Percentiles rank a stretch among this genome's conserved stretches.
phyloP scores from a whole-genome alignment of 83 land plant genomes.

The Picea mariana region DNA sequence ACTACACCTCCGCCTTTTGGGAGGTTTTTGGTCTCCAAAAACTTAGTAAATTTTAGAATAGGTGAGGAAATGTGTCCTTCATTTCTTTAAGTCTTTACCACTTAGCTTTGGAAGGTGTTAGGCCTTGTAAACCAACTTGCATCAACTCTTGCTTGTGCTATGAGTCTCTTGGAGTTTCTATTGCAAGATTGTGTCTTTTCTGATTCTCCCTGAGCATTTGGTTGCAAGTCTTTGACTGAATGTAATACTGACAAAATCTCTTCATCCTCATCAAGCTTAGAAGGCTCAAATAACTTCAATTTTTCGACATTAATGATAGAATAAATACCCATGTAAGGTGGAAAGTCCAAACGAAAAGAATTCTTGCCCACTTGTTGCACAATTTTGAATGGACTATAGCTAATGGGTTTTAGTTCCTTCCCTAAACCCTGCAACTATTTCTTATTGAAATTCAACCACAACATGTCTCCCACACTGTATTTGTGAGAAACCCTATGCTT shows the following conservation, averaged over 20 bases:
- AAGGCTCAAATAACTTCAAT: not conserved
- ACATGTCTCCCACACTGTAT: too few species aligned
- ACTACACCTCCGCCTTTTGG: too few species aligned
- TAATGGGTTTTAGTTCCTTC: not conserved
- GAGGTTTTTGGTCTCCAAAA: not conserved
- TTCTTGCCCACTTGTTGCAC: not conserved
- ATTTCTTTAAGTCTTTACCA: not conserved
- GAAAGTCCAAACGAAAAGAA: not conserved
- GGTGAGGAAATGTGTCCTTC: not conserved
- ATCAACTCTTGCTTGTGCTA: not conserved
- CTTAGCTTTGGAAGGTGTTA: not conserved
- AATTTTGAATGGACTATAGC: not conserved
- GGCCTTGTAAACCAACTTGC: not conserved
- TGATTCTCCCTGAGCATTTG: not conserved
- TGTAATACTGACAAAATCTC: not conserved
- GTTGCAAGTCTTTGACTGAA: not conserved
- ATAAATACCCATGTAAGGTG: not conserved
- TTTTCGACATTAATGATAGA: not conserved
- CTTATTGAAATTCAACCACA: too few species aligned
- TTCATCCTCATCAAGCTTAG: not conserved
- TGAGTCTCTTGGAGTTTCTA: not conserved
- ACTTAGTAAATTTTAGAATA: not conserved
- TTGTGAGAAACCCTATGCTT: too few species aligned
- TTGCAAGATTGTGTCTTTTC: not conserved
- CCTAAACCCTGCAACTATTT: too few species aligned